These are phyloP conservation scores for Colletotrichum theobromicola DNA, from an alignment of 2,329 filamentous ascomycete species.

Conservation along the genomic window DNA sequence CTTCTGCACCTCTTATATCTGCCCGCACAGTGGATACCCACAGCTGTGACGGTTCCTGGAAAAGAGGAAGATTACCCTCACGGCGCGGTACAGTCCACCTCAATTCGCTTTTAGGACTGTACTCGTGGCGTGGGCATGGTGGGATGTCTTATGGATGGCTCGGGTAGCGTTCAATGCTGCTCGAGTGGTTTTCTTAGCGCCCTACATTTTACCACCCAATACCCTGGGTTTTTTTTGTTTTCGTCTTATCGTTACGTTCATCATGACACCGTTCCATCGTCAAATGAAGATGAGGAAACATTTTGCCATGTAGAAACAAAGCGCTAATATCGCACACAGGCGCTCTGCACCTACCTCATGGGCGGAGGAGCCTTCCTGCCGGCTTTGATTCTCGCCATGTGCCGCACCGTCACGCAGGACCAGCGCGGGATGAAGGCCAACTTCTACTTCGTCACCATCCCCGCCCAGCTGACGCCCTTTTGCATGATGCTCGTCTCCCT, in stretches of 20 bases:
- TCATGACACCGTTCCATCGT: background rate
- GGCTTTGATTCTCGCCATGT: constrained; percentile 79
- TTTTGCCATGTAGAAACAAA: background rate
- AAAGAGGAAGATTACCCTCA: constrained; percentile 81
- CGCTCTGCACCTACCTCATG: constrained; percentile 57
- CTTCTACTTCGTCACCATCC: constrained; percentile 85
- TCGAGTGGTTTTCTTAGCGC: constrained; percentile 65
- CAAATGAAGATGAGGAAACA: constrained; percentile 18
- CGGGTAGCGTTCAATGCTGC: constrained; percentile 61
- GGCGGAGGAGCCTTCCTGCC: constrained; percentile 56
- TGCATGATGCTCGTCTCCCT: constrained; percentile 79
- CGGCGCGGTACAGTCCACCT: constrained; percentile 60
- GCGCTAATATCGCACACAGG: constrained; percentile 41
- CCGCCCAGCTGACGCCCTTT: constrained; percentile 80
- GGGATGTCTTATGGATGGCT: constrained; percentile 77
- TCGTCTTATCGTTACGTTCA: background rate
- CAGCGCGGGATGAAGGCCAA: constrained; percentile 77
- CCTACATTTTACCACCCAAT: constrained; percentile 57
- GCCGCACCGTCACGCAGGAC: constrained; percentile 86
- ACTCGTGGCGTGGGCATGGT: constrained; percentile 74
- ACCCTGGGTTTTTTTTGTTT: constrained; percentile 26
- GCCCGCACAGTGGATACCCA: constrained; percentile 74
- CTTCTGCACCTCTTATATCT: constrained; percentile 68
- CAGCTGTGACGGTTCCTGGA: constrained; percentile 86
- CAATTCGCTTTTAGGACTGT: constrained; percentile 71